Conservation (phyloP, 495 filamentous ascomycete genomes). For the Penicillium odoratum region DNA sequence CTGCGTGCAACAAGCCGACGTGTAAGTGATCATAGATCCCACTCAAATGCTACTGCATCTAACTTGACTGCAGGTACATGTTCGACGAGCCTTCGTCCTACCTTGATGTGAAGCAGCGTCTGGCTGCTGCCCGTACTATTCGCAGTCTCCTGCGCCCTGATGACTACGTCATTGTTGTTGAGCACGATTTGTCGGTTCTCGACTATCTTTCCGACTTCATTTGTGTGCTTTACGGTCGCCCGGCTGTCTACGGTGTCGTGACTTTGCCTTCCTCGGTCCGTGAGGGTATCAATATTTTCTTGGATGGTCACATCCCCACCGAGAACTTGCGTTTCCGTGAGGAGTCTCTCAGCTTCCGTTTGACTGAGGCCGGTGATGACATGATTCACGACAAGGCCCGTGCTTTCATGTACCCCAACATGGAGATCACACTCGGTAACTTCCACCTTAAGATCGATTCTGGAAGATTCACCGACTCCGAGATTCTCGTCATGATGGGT, state of each 20-base stretch:
- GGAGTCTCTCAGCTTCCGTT: conserved; percentile 93
- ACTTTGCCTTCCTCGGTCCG: conserved; percentile 93
- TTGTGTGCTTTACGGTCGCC: conserved; percentile 92
- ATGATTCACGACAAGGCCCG: conserved; percentile 82
- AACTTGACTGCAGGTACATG: conserved; percentile 71
- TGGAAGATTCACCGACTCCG: conserved; percentile 92
- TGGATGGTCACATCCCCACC: conserved; percentile 95
- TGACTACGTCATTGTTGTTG: conserved; percentile 96
- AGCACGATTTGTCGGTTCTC: conserved; percentile 97
- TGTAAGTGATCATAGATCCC: conserved; percentile 53
- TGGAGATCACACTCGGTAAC: conserved; percentile 90
- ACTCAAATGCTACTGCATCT: not conserved
- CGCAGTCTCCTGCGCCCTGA: conserved; percentile 82
- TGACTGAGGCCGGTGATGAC: conserved; percentile 89
- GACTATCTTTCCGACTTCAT: conserved; percentile 99
- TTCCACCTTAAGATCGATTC: conserved; percentile 82
- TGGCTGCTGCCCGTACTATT: conserved; percentile 88
- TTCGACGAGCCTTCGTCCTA: conserved; percentile 99
- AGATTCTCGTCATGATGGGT: conserved; percentile 99
- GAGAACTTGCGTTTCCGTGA: conserved; percentile 99
- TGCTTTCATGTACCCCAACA: conserved; percentile 80
- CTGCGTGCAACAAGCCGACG: conserved; percentile 94
- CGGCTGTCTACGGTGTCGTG: conserved; percentile 97
- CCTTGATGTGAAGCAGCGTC: conserved; percentile 96
- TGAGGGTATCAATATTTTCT: conserved; percentile 99